Base-by-base conservation (phyloP, 208 protist genomes). In the Trypanosoma melophagium region DNA sequence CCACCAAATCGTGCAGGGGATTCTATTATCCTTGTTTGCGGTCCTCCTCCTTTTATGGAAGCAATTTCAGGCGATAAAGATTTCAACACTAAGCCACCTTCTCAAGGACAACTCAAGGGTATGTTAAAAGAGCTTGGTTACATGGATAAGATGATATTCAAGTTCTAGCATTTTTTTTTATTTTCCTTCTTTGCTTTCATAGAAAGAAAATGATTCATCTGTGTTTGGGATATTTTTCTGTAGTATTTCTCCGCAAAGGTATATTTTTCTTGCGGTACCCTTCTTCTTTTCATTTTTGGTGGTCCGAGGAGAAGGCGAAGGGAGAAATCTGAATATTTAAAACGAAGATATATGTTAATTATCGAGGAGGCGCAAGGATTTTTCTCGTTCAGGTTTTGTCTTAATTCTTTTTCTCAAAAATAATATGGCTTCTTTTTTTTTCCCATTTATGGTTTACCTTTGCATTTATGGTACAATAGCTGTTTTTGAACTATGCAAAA, bases 51-150 rank as follows among this genome's bases (percentile, higher is more conserved):
- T 17, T 95, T 97, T 66, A 93, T 95, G 88, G 84, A 94, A 60
- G 56, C 79, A 54, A 79, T 97, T 55, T 94, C 79, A 22, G 93
- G 93, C 14, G 86, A 96, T 54, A 97, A 97, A 69, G 87, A 96
- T 68, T 93, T 88, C 72, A 85, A 71, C 50, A 85, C 68, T 50
- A 76, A 42, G 24, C 89, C 86, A 21, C 84, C 89, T 21, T 79
- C 76, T 41, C 93, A 97, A 69, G 93, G 93, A 14, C 81, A 94
- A 64, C 65, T 97, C 16, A 81, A 79, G 57, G 93, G 93, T 19
- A 79, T 86, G 44, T 67, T 97, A 58, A 96, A 95, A 71, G 85
- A 97, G 49, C 72, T 96, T 21, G 90, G 90, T 31, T 97, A 95
- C 68, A 77, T 86, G 59, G 77, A 83, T 13, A 90, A 90, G 56